Evolutionary conservation across 192 early-diverging fungal species (phyloP), one percentile per base, ranked within the genome.

Genomic region (Coemansia sp.): DNA sequence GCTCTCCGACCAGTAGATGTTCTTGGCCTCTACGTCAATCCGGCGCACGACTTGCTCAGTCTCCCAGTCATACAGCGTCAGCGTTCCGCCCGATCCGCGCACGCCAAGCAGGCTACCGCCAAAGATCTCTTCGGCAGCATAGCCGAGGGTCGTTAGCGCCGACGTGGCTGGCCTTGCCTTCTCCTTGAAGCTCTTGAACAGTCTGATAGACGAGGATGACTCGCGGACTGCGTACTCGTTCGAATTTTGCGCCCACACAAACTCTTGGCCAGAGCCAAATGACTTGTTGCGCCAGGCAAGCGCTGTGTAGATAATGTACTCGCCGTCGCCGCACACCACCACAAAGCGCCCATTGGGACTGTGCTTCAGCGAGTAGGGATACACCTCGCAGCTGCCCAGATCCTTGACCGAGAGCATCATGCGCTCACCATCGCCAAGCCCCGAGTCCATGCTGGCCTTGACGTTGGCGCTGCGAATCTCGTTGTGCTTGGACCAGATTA

Each of bases 261-360:
- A 96, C 66, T 98, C 98, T 31, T 94, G 80, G 2, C 91, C 98
- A 44, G 89, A 91, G 8, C 98, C 98, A 82, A 98, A 99, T 63
- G 90, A 91, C 90, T 99, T 99, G 90, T 99, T 99, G 77, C 98
- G 88, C 98, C 98, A 99, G 8, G 98, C 96, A 27, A 99, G 88
- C 7, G 98, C 98, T 18, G 98, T 99, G 84, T 99, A 99, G 73
- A 99, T 98, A 67, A 99, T 99, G 78, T 96, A 99, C 86, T 99
- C 98, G 55, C 96, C 96, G 75, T 99, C 97, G 40, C 98, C 98
- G 73, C 96, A 97, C 12, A 98, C 98, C 20, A 97, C 98, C 22
- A 97, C 97, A 84, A 99, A 99, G 59, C 96, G 90, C 36, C 96
- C 97, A 74, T 99, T 99, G 42, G 98, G 98, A 67, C 92, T 94